phyloP scores from a whole-genome alignment of 495 filamentous ascomycete species.

The Alectoria sarmentosa region DNA sequence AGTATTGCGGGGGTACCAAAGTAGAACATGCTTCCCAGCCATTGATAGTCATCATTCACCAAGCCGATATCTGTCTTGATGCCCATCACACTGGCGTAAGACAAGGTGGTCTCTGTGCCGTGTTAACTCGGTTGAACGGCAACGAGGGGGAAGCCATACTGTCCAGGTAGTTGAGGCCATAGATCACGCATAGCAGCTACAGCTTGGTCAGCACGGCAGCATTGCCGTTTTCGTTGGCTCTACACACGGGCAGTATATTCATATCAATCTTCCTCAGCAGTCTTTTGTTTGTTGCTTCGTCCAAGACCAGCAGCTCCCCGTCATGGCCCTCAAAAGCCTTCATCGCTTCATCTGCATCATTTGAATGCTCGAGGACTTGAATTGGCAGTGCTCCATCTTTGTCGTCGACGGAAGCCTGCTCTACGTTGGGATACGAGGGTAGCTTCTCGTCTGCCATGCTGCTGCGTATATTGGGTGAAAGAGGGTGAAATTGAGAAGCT shows the following conservation, averaged over 20 bases:
- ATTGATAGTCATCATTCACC: constrained; percentile 42
- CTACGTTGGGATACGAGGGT: constrained; percentile 1
- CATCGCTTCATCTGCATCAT: constrained; percentile 50
- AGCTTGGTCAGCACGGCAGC: constrained; percentile 19
- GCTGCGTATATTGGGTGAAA: not conserved
- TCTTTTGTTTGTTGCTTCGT: constrained; percentile 48
- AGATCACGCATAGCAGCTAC: constrained; percentile 46
- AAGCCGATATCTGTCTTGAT: constrained; percentile 45
- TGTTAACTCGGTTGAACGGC: constrained; percentile 1
- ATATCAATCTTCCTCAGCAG: constrained; percentile 52
- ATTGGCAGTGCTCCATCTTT: constrained; percentile 3
- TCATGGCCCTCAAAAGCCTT: constrained; percentile 45
- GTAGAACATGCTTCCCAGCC: constrained; percentile 54
- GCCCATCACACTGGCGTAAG: constrained; percentile 58
- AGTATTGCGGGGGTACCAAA: constrained; percentile 36
- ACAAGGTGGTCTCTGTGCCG: constrained; percentile 50
- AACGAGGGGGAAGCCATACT: constrained; percentile 33
- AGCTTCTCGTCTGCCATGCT: constrained; percentile 20
- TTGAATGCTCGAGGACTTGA: constrained; percentile 12
- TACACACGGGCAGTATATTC: constrained; percentile 51
- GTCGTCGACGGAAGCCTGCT: not conserved
- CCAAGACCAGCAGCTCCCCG: constrained; percentile 45
- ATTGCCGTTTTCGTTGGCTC: not conserved
- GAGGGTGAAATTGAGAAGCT: not conserved
- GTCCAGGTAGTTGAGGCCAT: constrained; percentile 59